Base-by-base conservation (phyloP, 352 stramenopile species). In the Phytophthora uliginosa region DNA sequence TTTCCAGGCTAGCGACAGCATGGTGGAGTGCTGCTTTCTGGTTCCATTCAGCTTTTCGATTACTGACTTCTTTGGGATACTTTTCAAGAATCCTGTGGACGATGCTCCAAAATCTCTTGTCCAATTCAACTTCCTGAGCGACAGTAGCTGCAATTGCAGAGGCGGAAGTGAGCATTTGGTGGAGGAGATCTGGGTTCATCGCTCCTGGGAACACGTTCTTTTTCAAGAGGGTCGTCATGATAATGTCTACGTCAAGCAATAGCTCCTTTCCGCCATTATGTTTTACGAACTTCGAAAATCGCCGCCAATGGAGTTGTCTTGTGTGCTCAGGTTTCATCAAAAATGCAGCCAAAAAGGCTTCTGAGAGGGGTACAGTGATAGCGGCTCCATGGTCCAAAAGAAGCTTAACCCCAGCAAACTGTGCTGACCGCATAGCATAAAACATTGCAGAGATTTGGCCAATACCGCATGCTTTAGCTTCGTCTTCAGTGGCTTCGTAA, bases 11-110 rank as follows among this genome's bases (percentile, higher is more conserved):
- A 13, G 73, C n/a, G 7, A 90, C 85, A 42, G 81, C 83, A 18
- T 82, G 88, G 53, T 92, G 85, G 34, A 92, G 60, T 6, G 77
- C 78, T 1, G 64, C 73, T 63, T 77, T 78, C 20, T 78, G 74
- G 4, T 72, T 75, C 83, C 81, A 89, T 38, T 79, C 70, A 13
- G 66, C 71, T 42, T 82, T 85, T 4, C 68, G 61, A 53, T 40
- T 78, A 7, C 68, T 73, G 7, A 78, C 34, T 15, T 78, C 76
- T 20, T 63, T 58, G 2, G 66, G 56, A 54, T 88, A 80, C n/a
- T 73, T 33, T 18, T 86, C 70, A 7, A 90, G 34, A 26, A 87
- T 71, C 8, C 48, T 50, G 22, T 60, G 36, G 2, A 85, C 78
- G 17, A 91, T 54, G 13, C 17, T 38, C 83, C 85, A 92, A 66